A percentile compares a stretch with the other conserved stretches of the same genome.
Evolutionary conservation across 1,284 basidiomycete genomes (phyloP).

Genomic region (Fistulina hepatica): DNA sequence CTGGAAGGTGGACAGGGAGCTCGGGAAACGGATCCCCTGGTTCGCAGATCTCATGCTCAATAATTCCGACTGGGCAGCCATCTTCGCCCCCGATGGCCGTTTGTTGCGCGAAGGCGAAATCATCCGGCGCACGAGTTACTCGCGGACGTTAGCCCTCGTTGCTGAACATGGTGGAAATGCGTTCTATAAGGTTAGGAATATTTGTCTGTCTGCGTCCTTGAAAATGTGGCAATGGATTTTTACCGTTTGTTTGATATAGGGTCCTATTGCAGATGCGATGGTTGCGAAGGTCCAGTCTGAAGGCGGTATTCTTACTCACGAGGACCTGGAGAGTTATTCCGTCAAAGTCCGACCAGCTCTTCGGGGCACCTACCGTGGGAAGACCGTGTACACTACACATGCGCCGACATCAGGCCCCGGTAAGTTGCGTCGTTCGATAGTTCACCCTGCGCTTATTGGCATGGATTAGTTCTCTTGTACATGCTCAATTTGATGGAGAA

Average conservation of each 20-base stretch:
- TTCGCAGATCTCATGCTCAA: conserved; percentile 57
- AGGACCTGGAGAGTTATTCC: conserved; percentile 62
- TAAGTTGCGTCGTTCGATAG: conserved; percentile 16
- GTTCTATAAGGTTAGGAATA: conserved; percentile 52
- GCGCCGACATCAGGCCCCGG: conserved; percentile 75
- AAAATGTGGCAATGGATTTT: no score
- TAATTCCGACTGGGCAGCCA: conserved; percentile 66
- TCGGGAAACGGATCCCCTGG: conserved; percentile 57
- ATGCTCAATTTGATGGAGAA: conserved; percentile 73
- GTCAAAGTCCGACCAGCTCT: conserved; percentile 69
- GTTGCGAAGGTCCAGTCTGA: conserved; percentile 53
- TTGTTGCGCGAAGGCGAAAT: conserved; percentile 66
- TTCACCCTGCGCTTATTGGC: conserved; percentile 3
- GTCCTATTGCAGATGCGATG: conserved; percentile 65
- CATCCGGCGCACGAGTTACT: conserved; percentile 59
- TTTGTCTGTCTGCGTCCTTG: conserved; percentile 9
- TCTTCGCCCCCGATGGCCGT: conserved; percentile 72
- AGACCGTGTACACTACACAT: conserved; percentile 75
- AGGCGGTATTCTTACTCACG: conserved; percentile 71
- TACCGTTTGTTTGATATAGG: conserved; percentile 29
- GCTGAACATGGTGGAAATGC: conserved; percentile 61
- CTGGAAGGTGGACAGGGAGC: conserved; percentile 68
- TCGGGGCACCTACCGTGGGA: conserved; percentile 62
- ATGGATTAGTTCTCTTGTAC: conserved; percentile 47
- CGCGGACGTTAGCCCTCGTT: conserved; percentile 54